A percentile compares a stretch with the other conserved stretches of the same genome.
Conservation (phyloP, 164 flowering plant species). For the Tetrastigma voinierianum region DNA sequence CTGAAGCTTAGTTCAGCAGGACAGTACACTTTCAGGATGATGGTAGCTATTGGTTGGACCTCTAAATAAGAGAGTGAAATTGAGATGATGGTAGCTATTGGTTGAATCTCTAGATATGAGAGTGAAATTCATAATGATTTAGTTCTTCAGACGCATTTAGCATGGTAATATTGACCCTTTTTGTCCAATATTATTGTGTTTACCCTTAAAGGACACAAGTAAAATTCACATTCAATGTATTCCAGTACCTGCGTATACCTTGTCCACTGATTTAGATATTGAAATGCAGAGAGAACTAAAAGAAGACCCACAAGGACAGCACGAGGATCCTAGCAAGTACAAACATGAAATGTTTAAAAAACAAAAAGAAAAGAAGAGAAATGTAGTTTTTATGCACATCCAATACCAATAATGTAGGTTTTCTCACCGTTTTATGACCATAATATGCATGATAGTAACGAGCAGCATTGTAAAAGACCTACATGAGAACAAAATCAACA, state of each 20-base stretch:
- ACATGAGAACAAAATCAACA: slow-evolving; percentile 10
- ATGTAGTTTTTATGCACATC: background rate
- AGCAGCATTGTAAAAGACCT: slow-evolving; percentile 93
- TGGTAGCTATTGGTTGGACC: too few relatives aligned
- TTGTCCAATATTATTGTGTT: too few relatives aligned
- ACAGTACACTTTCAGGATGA: too few relatives aligned
- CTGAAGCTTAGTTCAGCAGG: too few relatives aligned
- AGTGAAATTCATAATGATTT: too few relatives aligned
- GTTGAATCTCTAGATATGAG: too few relatives aligned
- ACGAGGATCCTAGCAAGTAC: slow-evolving; percentile 69
- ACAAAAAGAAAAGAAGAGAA: background rate
- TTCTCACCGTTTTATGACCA: slow-evolving; percentile 92
- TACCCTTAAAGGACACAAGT: too few relatives aligned
- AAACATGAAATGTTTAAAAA: slow-evolving; percentile 7
- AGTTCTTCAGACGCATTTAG: too few relatives aligned
- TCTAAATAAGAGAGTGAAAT: too few relatives aligned
- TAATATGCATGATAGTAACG: slow-evolving; percentile 91
- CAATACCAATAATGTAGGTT: background rate
- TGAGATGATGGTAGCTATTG: too few relatives aligned
- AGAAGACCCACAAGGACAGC: slow-evolving; percentile 89
- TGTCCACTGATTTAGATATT: slow-evolving; percentile 89
- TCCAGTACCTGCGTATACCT: slow-evolving; percentile 85
- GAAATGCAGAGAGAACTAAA: slow-evolving; percentile 72
- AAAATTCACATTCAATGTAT: background rate
- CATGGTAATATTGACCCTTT: too few relatives aligned